Evolutionary conservation across 225 moss, liverwort and hornwort species (phyloP).

Genomic region (Sphagnum contortum): DNA sequence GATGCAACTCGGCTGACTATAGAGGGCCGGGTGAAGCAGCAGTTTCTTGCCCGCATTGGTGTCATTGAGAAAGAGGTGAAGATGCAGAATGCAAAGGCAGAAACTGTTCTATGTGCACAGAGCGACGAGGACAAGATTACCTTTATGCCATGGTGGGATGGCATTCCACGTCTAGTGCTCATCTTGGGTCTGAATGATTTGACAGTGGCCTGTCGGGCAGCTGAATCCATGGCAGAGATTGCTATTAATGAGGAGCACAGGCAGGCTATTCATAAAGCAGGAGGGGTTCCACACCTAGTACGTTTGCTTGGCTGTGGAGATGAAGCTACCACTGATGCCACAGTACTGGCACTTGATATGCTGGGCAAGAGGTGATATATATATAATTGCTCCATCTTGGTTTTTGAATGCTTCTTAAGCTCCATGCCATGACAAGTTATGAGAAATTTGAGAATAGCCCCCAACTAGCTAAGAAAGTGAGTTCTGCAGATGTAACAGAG

Average conservation of each 20-base stretch:
- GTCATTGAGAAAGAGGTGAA: constrained; percentile 49
- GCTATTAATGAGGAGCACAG: constrained; percentile 62
- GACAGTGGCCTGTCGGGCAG: constrained; percentile 56
- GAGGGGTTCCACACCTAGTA: constrained; percentile 77
- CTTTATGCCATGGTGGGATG: constrained; percentile 89
- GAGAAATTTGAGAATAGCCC: no score
- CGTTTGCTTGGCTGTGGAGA: constrained; percentile 78
- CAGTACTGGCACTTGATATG: constrained; percentile 56
- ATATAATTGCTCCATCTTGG: no score
- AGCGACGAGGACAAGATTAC: constrained; percentile 28
- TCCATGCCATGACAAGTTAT: no score
- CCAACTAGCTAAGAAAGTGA: no score
- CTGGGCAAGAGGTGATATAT: constrained; percentile 50
- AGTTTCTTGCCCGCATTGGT: constrained; percentile 79
- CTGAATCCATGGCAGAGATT: constrained; percentile 56
- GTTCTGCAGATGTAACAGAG: no score
- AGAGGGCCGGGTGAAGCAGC: constrained; percentile 78
- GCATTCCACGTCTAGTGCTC: constrained; percentile 67
- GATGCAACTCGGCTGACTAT: constrained; percentile 52
- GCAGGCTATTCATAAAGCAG: constrained; percentile 69
- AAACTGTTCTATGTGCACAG: constrained; percentile 7
- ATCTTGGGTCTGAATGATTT: constrained; percentile 72
- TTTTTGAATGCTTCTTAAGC: no score
- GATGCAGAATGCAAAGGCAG: constrained; percentile 11
- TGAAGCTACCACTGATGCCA: constrained; percentile 62